phyloP scores from a whole-genome alignment of 2,329 filamentous ascomycete genomes.

The Aspergillus felis region DNA sequence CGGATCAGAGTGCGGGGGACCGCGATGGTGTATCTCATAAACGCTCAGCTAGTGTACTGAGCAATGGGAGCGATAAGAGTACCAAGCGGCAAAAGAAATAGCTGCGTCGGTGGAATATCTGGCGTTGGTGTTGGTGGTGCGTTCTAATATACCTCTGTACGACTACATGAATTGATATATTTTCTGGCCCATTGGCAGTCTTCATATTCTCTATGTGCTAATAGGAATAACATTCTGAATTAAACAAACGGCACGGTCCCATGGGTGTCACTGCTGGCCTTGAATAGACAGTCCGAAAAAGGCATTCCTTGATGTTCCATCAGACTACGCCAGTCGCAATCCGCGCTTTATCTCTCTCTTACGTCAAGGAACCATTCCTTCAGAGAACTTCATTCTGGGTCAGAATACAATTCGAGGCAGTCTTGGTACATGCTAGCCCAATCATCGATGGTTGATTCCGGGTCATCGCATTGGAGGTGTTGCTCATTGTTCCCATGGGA shows the following conservation, averaged over 20 bases:
- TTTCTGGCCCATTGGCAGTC: slow-evolving; percentile 2
- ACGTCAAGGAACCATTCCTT: background rate
- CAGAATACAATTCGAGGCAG: slow-evolving; percentile 23
- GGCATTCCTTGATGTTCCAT: background rate
- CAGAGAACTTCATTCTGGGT: slow-evolving; percentile 14
- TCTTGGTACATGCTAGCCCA: slow-evolving; percentile 22
- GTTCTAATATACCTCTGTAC: slow-evolving; percentile 28
- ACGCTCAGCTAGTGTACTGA: slow-evolving; percentile 78
- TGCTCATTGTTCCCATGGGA: background rate
- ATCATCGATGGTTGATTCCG: slow-evolving; percentile 17
- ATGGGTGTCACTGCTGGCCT: background rate
- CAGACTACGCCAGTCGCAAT: too few relatives aligned
- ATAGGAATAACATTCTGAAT: slow-evolving; percentile 11
- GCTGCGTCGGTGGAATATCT: slow-evolving; percentile 1
- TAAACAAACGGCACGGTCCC: background rate
- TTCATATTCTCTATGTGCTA: background rate
- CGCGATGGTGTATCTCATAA: slow-evolving; percentile 52
- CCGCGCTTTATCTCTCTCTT: too few relatives aligned
- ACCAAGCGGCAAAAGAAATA: slow-evolving; percentile 48
- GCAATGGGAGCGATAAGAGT: slow-evolving; percentile 61
- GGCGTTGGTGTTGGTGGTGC: slow-evolving; percentile 7
- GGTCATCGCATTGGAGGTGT: slow-evolving; percentile 10
- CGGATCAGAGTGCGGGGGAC: slow-evolving; percentile 9
- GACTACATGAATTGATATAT: slow-evolving; percentile 26
- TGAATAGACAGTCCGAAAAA: background rate